Base-by-base conservation (phyloP, 441 rosid genomes). In the Isatis lusitanica region DNA sequence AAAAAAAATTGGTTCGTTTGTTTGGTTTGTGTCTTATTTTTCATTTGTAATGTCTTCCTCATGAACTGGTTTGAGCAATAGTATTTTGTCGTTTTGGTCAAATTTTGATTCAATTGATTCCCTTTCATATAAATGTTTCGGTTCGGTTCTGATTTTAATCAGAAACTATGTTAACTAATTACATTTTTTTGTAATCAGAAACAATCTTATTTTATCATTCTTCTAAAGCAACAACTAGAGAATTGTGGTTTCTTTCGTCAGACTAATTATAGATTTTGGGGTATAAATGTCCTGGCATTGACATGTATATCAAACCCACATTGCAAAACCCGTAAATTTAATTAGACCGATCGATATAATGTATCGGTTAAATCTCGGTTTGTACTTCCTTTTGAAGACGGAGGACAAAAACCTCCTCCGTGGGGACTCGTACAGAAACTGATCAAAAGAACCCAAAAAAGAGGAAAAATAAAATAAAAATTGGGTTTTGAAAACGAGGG, bases 11-110 rank as follows among this genome's bases (percentile, higher is more conserved):
- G 68, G 76, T 75, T 75, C 15, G 47, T 70, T 39, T 53, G 71
- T 57, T 74, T 68, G 80, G 63, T 66, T 64, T 42, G 71, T 48
- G 67, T 58, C 53, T 47, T 6, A 21, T 64, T 65, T 65, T 71
- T 60, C 61, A 11, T 50, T 58, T 77, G 73, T 75, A 70, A 62
- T 68, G 64, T 31, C 28, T 47, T 26, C 36, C 36, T 38, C 35
- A 16, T 77, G 77, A 66, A 71, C 51, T 66, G 68, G 66, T 33
- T 61, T 76, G 15, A 50, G 26, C 47, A 62, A 66, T 63, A 56
- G 17, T 57, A 43, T 65, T 66, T 43, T 9, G 33, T 52, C 30
- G 30, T 13, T 40, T 26, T 51, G 58, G 73, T 66, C 70, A 38
- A 57, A 50, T 33, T 72, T 40, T n/a, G 0, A 50, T 8, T 9